Base-by-base conservation (phyloP, 2,329 filamentous ascomycete species). In the Talaromyces sp. region DNA sequence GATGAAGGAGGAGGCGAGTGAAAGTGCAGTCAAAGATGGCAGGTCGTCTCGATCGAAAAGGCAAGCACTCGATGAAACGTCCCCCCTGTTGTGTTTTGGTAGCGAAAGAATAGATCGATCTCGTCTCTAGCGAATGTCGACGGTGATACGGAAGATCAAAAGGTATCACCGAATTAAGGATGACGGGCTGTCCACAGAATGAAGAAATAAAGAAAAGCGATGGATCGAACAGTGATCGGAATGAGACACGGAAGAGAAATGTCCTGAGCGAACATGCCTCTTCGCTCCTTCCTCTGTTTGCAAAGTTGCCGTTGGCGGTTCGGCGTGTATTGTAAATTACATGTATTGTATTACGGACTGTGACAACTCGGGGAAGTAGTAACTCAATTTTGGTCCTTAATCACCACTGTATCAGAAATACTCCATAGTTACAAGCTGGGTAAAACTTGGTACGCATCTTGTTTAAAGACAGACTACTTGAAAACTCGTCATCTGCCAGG, bases 121-220 rank as follows among this genome's bases (percentile, higher is more conserved):
- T 61, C 36, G 63, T 61, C 34, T 45, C 25, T 59, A 66, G 60
- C 64, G 64, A 66, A 56, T 53, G 64, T 66, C 29, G 64, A 36
- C 34, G 53, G 64, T 36, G 60, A 53, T 59, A 63, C 25, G 38
- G 4, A 25, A 53, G 19, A 29, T 27, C 11, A 61, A 29, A 51
- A 34, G 7, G 1, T 17, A 62, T 51, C 64, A 63, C 64, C 60
- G 29, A 31, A 19, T n/a, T 40, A 7, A 62, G 38, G 29, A 61
- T 29, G 29, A 65, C 13, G 29, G 53, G 45, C 36, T 31, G 27
- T 22, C 17, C n/a, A 58, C 29, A 40, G 27, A 58, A 43, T 2
- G 58, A 40, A 45, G 60, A 51, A 59, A 58, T 36, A 38, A 54
- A 58, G 43, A 58, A 38, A 58, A 58, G 40, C 34, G 25, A 65